These are phyloP conservation scores for Ochromonas danica DNA, from an alignment of 108 stramenopile species.

Conservation along the genomic window DNA sequence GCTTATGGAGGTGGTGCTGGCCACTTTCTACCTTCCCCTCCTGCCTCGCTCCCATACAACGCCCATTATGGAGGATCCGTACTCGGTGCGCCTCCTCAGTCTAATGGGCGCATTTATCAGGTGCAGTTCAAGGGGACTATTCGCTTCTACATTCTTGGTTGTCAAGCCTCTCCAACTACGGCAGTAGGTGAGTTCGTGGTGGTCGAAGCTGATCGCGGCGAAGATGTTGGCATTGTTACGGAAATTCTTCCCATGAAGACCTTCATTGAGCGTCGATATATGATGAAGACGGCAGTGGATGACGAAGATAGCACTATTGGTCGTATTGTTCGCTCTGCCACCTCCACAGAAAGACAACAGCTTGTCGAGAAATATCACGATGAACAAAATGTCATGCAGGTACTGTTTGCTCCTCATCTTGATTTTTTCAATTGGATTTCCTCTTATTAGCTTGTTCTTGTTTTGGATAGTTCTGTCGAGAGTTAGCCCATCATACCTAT, in stretches of 20 bases:
- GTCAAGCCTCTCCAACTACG: neutral
- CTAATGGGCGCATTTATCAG: conserved; percentile 21
- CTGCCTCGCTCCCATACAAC: too few species aligned
- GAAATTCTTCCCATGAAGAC: conserved; percentile 12
- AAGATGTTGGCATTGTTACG: conserved; percentile 28
- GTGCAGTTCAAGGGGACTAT: conserved; percentile 29
- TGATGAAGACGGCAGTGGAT: neutral
- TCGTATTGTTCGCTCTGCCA: neutral
- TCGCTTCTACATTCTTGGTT: neutral
- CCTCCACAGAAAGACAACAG: neutral
- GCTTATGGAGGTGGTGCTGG: too few species aligned
- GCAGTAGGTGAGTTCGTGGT: conserved; percentile 5
- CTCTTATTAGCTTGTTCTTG: neutral
- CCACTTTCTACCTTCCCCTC: too few species aligned
- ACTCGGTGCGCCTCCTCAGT: too few species aligned
- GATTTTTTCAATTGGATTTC: neutral
- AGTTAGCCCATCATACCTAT: neutral
- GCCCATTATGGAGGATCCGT: too few species aligned
- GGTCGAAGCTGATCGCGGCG: conserved; percentile 35
- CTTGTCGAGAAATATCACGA: neutral
- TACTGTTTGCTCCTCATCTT: neutral
- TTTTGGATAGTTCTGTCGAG: neutral
- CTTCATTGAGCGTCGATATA: neutral
- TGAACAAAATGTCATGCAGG: neutral
- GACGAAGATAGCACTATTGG: neutral